Percentiles rank a stretch among this genome's conserved stretches.
Evolutionary conservation across 176 grass and related monocot species (phyloP).

Genomic region (Ananas comosus): DNA sequence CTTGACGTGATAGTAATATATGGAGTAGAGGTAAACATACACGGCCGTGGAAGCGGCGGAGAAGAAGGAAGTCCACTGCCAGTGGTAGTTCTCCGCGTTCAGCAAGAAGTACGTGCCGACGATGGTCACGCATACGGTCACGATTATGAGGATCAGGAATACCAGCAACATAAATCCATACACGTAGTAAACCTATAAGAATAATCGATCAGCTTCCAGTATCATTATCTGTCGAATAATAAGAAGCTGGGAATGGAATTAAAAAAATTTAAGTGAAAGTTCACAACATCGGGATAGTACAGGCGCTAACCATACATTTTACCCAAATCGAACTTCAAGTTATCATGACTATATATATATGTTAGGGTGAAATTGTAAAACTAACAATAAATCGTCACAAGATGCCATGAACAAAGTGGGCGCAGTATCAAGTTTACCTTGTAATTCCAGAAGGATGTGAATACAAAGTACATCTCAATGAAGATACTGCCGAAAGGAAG

Average conservation of each 20-base stretch:
- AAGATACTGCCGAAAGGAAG: conserved; percentile 96
- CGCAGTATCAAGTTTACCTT: conserved; percentile 49
- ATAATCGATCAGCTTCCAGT: conserved; percentile 18
- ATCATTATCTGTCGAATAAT: not conserved
- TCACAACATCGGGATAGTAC: not conserved
- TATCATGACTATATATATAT: too few relatives aligned
- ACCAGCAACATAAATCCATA: conserved; percentile 97
- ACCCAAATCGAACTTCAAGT: too few relatives aligned
- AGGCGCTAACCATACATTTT: too few relatives aligned
- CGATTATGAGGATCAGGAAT: conserved; percentile 84
- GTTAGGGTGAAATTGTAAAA: too few relatives aligned
- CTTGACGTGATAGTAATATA: conserved; percentile 94
- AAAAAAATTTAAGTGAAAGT: not conserved
- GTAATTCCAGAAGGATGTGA: conserved; percentile 99
- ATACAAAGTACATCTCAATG: conserved; percentile 99
- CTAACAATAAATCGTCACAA: not conserved
- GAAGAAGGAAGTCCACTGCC: conserved; percentile 99
- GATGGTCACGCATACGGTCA: conserved; percentile 89
- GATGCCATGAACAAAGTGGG: conserved; percentile 6
- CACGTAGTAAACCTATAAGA: conserved; percentile 87
- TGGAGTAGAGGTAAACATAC: conserved; percentile 88
- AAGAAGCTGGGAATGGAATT: not conserved
- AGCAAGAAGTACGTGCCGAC: conserved; percentile 95
- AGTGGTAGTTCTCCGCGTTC: conserved; percentile 95
- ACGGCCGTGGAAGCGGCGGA: conserved; percentile 90